These are phyloP conservation scores for Calonectria fujianensis DNA, from an alignment of 2,329 filamentous ascomycete species.

Conservation along the genomic window DNA sequence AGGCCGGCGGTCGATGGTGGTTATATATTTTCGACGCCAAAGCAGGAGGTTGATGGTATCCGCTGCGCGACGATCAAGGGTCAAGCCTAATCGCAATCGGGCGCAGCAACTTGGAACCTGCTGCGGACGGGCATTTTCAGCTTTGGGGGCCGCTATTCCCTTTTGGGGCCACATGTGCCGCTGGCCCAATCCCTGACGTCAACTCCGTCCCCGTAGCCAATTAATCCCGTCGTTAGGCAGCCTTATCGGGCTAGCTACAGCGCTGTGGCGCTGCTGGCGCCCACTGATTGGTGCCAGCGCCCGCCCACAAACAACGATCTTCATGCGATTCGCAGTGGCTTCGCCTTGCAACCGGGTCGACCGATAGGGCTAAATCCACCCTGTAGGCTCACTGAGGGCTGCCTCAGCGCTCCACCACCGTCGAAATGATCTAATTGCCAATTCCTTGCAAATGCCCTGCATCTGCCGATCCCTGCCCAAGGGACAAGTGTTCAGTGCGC, in stretches of 20 bases:
- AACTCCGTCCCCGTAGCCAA: background rate
- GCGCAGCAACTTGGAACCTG: conserved; percentile 7
- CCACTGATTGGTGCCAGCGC: conserved; percentile 9
- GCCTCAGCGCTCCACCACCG: background rate
- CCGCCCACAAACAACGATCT: background rate
- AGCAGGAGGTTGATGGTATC: background rate
- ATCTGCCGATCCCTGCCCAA: background rate
- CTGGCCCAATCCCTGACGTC: conserved; percentile 12
- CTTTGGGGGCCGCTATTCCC: background rate
- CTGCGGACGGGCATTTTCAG: conserved; percentile 15
- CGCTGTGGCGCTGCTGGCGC: background rate
- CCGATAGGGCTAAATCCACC: conserved; percentile 12
- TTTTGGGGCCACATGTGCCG: conserved; percentile 9
- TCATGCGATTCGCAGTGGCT: conserved; percentile 7
- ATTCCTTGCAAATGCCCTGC: background rate
- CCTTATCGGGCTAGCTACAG: background rate
- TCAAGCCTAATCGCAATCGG: conserved; percentile 4
- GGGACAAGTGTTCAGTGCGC: background rate
- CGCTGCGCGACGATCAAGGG: background rate
- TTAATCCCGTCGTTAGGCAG: background rate
- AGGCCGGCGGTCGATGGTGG: background rate
- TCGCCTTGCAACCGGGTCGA: background rate
- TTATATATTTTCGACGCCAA: background rate
- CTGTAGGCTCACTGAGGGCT: background rate
- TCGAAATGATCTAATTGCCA: background rate